phyloP scores from a whole-genome alignment of 306 rosid species.

The Arachis stenosperma region DNA sequence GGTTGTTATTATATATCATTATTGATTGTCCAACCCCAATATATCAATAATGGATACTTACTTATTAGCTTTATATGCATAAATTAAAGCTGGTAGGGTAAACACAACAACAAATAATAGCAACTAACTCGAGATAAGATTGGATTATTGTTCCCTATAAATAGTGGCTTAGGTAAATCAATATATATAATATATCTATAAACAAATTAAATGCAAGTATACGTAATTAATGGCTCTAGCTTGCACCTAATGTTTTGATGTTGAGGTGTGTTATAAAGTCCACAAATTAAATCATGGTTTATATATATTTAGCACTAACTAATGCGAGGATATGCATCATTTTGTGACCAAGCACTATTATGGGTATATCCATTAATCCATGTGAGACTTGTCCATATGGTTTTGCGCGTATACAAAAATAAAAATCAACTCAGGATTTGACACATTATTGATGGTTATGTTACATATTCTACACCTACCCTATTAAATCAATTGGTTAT shows the following conservation, averaged over 20 bases:
- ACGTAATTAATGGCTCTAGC: background rate
- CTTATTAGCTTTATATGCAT: too few species aligned
- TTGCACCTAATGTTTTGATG: background rate
- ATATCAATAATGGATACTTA: too few species aligned
- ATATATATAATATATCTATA: background rate
- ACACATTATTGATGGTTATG: background rate
- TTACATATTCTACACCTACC: too few species aligned
- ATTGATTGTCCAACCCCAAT: too few species aligned
- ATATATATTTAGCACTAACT: background rate
- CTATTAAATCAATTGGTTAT: too few species aligned
- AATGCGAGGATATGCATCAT: background rate
- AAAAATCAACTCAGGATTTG: conserved; percentile 6
- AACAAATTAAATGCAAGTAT: too few species aligned
- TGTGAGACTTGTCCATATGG: background rate
- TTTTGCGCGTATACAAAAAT: background rate
- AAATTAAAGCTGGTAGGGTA: too few species aligned
- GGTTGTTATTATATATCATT: too few species aligned
- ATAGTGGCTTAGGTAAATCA: conserved; percentile 26
- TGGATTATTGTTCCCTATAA: conserved; percentile 7
- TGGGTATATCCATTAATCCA: background rate
- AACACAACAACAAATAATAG: background rate
- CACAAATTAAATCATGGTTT: background rate
- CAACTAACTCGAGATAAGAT: conserved; percentile 5
- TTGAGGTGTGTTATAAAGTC: background rate
- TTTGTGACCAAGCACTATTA: background rate